These are phyloP conservation scores for Melianthus villosus DNA, from an alignment of 441 rosid genomes.

Conservation along the genomic window DNA sequence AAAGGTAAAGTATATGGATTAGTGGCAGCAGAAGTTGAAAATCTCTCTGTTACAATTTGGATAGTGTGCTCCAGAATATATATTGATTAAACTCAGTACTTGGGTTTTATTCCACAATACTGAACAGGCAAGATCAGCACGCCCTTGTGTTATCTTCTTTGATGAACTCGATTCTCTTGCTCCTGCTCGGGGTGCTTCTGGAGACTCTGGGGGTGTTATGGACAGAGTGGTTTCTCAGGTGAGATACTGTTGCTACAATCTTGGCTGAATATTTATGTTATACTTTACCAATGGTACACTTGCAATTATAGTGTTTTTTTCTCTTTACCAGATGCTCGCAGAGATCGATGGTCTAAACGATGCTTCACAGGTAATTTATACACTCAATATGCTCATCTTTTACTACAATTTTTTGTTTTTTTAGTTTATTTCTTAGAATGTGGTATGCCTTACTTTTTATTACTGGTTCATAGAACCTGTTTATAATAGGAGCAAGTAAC, in stretches of 20 bases:
- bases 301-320: constrained; percentile 7
- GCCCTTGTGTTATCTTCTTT: constrained; percentile 95
- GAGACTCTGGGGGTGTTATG: constrained; percentile 98
- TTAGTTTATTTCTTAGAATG: background rate
- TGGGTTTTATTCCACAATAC: constrained; percentile 2
- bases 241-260: constrained; percentile 12
- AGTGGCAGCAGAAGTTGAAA: background rate
- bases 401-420: background rate
- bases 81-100: background rate
- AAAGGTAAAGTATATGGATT: constrained; percentile 31
- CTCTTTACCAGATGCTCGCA: constrained; percentile 61
- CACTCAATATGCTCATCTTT: background rate
- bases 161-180: constrained; percentile 98
- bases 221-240: constrained; percentile 97
- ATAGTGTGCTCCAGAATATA: constrained; percentile 1
- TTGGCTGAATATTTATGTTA: constrained; percentile 1
- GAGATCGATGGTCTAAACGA: constrained; percentile 91
- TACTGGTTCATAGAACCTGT: constrained; percentile 39
- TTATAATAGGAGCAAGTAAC: constrained; percentile 93
- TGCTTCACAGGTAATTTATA: constrained; percentile 42
- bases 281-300: constrained; percentile 3
- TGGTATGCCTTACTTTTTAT: no score
- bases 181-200: constrained; percentile 95
- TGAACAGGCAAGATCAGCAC: constrained; percentile 82
- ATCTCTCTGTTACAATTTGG: constrained; percentile 1